Evolutionary conservation across 352 stramenopile genomes (phyloP).

Genomic region (Phytophthora citricola): DNA sequence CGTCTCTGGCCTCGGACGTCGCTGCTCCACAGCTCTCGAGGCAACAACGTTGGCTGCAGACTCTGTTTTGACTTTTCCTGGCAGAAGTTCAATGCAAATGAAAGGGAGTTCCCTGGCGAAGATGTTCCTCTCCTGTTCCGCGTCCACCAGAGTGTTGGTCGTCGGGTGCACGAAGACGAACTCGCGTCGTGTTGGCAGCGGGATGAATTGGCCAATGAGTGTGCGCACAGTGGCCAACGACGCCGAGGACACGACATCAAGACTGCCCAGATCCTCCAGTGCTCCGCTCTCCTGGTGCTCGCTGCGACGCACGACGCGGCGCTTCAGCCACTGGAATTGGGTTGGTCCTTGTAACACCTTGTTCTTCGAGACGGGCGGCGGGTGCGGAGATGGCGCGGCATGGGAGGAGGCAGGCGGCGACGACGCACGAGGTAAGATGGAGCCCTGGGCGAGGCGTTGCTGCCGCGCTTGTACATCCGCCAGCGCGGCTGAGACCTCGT

Average conservation of each 20-base stretch:
- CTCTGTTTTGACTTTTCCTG: not conserved
- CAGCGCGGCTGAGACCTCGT: constrained; percentile 15
- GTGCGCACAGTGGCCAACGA: constrained; percentile 14
- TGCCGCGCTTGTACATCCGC: constrained; percentile 30
- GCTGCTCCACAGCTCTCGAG: not conserved
- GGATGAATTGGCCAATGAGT: constrained; percentile 24
- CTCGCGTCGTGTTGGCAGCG: constrained; percentile 15
- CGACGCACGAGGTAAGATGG: constrained; percentile 5
- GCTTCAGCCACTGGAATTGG: constrained; percentile 19
- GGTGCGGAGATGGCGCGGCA: not conserved
- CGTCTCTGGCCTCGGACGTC: constrained; percentile 2
- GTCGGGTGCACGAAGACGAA: constrained; percentile 28
- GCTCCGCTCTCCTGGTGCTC: constrained; percentile 1
- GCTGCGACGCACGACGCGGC: constrained; percentile 21
- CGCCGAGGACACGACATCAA: constrained; percentile 24
- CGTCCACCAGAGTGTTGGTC: constrained; percentile 13
- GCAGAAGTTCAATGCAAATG: constrained; percentile 21
- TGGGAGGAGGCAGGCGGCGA: constrained; percentile 3
- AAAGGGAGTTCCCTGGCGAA: constrained; percentile 4
- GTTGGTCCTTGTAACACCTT: not conserved
- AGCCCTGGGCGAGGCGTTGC: constrained; percentile 16
- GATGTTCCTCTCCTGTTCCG: constrained; percentile 8
- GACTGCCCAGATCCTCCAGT: constrained; percentile 18
- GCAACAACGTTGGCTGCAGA: not conserved
- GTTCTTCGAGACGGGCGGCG: not conserved